Evolutionary conservation across 768 basidiomycete species (phyloP), one percentile per base, ranked within the genome.

Genomic region (Phylloporus rhodoxanthus): DNA sequence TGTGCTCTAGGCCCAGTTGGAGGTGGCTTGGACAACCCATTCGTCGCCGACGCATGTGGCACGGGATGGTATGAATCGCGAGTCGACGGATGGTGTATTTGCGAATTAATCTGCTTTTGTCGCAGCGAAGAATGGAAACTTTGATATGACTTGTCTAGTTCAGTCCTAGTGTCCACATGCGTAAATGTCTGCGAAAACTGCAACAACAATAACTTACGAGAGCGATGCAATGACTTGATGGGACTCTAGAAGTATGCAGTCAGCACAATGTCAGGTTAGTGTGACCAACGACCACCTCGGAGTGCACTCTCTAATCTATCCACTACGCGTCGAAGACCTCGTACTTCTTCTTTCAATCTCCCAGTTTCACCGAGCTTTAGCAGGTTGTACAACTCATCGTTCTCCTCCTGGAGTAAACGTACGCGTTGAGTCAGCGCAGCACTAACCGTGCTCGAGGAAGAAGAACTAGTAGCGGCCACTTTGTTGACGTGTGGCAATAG

Each of bases 1-100:
- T 86, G 75, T 21, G 85, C 84, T 47, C 89, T 79, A 3, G 89
- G 89, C 10, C 82, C 89, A 0, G 87, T 91, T 0, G 89, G 89
- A 7, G 79, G 84, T 3, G 70, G 73, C 63, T 82, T 87, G 52
- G 53, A 57, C 55, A 68, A 48, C 11, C 70, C 70, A 44, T 70
- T 68, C 48, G 69, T 57, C 20, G 56, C 57, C 8, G 65, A 53
- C n/a, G 43, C 56, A 48, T 75, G 69, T 53, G 43, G 56, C 40
- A 10, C 66, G 5, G 49, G 57, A 51, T 75, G 70, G 57, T 79
- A 75, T 19, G 69, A 59, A 45, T 73, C 72, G 21, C 75, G 77
- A 41, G 79, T 75, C 5, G 66, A 53, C 38, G 39, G 80, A 70
- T 61, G 68, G 28, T 63, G 57, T 29, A 50, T 29, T 42, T 64